phyloP scores from a whole-genome alignment of 768 basidiomycete species.

The Chalciporus chontae region DNA sequence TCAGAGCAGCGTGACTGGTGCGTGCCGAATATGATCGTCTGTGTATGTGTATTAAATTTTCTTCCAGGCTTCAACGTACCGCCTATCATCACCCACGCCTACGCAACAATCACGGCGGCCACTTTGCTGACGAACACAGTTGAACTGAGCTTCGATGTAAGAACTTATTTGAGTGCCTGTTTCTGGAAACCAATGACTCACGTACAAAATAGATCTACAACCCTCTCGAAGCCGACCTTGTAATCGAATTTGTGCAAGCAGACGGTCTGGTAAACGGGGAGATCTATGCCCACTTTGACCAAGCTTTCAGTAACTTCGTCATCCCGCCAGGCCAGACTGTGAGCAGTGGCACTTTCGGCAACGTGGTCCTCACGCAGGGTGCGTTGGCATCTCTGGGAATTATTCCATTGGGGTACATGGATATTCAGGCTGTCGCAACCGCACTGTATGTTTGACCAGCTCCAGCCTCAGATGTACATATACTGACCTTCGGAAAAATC shows the following conservation, averaged over 20 bases:
- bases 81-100: constrained; percentile 53
- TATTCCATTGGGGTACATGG: constrained; percentile 51
- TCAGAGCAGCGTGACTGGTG: constrained; percentile 47
- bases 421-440: constrained; percentile 50
- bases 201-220: constrained; percentile 42
- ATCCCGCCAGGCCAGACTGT: constrained; percentile 56
- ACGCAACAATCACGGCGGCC: constrained; percentile 49
- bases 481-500: background rate
- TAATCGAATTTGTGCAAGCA: constrained; percentile 54
- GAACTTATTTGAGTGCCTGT: constrained; percentile 12
- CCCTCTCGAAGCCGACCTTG: constrained; percentile 54
- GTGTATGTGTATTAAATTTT: background rate
- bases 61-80: constrained; percentile 45
- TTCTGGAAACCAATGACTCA: constrained; percentile 1
- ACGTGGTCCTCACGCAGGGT: constrained; percentile 60
- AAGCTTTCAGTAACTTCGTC: constrained; percentile 51
- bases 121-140: constrained; percentile 50
- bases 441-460: constrained; percentile 25
- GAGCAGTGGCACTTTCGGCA: constrained; percentile 54
- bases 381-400: constrained; percentile 54
- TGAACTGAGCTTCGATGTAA: constrained; percentile 54
- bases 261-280: constrained; percentile 49
- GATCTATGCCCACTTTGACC: constrained; percentile 57
- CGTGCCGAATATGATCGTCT: background rate
- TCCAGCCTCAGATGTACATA: background rate